Evolutionary conservation across 768 basidiomycete species (phyloP), one percentile per base, ranked within the genome.

Genomic region (Rhizopogon vulgaris): DNA sequence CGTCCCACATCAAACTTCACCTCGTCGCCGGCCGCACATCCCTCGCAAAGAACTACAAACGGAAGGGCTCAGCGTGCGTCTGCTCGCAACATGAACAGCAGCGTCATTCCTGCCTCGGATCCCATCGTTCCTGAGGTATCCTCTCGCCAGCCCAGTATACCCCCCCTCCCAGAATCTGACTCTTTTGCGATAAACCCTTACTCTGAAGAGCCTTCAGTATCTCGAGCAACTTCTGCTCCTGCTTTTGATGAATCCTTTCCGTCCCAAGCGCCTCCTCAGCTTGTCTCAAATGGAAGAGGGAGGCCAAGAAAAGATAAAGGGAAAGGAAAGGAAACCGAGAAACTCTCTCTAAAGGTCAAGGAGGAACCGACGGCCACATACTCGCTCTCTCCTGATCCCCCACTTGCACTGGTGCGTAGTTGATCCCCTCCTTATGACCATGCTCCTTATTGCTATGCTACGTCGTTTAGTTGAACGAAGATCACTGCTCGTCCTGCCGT

Each of bases 401-500:
- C 61, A 25, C 56, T 68, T 46, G 61, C 68, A 48, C 56, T 71
- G 61, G 75, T 77, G 63, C 62, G 70, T 70, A 18, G 36, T 52
- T 42, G 27, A 47, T 51, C 10, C 24, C 15, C 18, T 38, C 57
- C 45, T 56, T 28, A 27, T 25, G 41, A 45, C 48, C 38, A 36
- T 38, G 32, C 30, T n/a, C 37, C 64, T 68, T 53, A 66, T 51
- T 34, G 22, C 41, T 27, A 34, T 37, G 22, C 41, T 27, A 34
- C 45, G 41, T 48, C 46, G 38, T 47, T 30, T 56, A 79, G 77
- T 59, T 74, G 60, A 90, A 91, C 67, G 83, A 91, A 64, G 89
- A 92, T 64, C 87, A 91, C 62, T 92, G 89, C 63, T 90, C 88
- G 56, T 80, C 89, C 15, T 92, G 89, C 66, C 83, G 85, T 60